Evolutionary conservation across 345 rosid genomes (phyloP), one percentile per base, ranked within the genome.

Genomic region (Aurinia saxatilis): DNA sequence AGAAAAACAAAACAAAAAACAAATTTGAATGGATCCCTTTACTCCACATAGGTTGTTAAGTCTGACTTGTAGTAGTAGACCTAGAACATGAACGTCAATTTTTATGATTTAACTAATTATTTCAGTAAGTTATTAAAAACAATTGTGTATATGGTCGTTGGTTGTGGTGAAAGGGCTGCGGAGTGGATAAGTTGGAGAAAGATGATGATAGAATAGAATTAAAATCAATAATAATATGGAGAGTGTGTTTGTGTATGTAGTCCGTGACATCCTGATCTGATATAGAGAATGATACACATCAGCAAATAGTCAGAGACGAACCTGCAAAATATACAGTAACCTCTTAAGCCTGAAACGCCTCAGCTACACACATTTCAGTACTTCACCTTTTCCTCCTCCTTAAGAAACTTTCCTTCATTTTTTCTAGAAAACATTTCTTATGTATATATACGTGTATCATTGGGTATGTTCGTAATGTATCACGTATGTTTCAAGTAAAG

Each of bases 251-350:
- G n/a, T n/a, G n/a, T n/a, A n/a, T 0, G 1, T 30, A 52, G n/a
- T 6, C 60, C 45, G 61, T 65, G 61, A 42, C 69, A 42, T 42
- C n/a, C 68, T 41, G 25, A 21, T 21, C 25, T 41, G 25, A 21
- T 21, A 2, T 2, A 21, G 5, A 63, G 33, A 31, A 1, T 21
- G 27, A 51, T 64, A n/a, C 53, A 42, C 46, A 57, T 65, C 51
- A 55, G n/a, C 62, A 37, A 0, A 21, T 21, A 21, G 4, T 21
- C 25, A 21, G 25, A 53, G 17, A 54, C 9, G 38, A 23, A 35
- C 13, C 47, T 53, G 61, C 61, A 54, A 65, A 19, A 21, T 1
- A 41, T 54, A 12, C 54, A 54, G 62, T 34, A 54, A 44, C 70
- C 54, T 47, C 51, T 65, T 65, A n/a, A 3, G 37, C 37, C 37